phyloP scores from a whole-genome alignment of 108 stramenopile genomes.

The Pelagomonas calceolata region DNA sequence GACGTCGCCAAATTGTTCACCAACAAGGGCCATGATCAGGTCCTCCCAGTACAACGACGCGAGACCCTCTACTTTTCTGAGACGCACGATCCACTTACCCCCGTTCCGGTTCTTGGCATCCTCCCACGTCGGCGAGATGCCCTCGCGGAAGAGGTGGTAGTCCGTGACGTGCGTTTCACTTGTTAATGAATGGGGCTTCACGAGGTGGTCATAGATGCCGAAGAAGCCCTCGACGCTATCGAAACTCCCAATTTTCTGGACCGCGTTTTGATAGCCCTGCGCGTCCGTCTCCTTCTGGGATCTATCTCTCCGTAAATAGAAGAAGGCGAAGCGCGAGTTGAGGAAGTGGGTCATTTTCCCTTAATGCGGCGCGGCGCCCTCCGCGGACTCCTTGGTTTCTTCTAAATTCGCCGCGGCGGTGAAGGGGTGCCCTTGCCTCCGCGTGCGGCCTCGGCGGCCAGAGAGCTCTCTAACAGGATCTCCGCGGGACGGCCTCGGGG shows the following conservation, averaged over 20 bases:
- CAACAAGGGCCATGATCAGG: conserved; percentile 78
- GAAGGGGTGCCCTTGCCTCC: too few relatives aligned
- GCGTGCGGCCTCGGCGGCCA: too few relatives aligned
- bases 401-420: too few relatives aligned
- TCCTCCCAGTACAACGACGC: conserved; percentile 85
- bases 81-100: conserved; percentile 85
- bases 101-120: conserved; percentile 73
- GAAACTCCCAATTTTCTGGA: conserved; percentile 70
- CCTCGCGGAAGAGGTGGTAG: conserved; percentile 83
- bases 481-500: too few relatives aligned
- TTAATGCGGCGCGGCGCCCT: not conserved
- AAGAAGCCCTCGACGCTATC: conserved; percentile 86
- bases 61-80: conserved; percentile 53
- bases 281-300: not conserved
- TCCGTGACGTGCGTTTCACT: conserved; percentile 46
- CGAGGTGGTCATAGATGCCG: conserved; percentile 73
- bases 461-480: too few relatives aligned
- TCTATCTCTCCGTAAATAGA: conserved; percentile 22
- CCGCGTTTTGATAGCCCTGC: conserved; percentile 59
- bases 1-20: conserved; percentile 79
- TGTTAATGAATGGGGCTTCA: conserved; percentile 63
- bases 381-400: too few relatives aligned
- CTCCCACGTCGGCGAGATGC: conserved; percentile 95
- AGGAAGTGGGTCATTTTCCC: not conserved
- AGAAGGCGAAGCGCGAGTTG: conserved; percentile 31